Evolutionary conservation across 1,284 basidiomycete genomes (phyloP).

Genomic region (Pseudozyma pruni): DNA sequence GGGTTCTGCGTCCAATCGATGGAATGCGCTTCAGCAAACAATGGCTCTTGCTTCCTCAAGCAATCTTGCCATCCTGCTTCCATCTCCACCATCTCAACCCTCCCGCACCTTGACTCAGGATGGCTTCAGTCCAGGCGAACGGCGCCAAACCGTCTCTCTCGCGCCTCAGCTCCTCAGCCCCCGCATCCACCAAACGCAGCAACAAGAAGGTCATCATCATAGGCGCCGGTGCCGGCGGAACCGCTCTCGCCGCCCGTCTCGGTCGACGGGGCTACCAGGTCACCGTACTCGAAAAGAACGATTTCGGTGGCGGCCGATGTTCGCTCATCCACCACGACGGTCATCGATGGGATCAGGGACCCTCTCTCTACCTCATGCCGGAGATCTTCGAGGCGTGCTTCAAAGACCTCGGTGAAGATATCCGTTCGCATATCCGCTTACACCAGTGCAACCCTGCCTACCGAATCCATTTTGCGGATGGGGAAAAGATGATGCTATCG

Average conservation of each 20-base stretch:
- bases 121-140: no score
- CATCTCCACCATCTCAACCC: background rate
- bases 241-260: conserved; percentile 70
- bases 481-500: conserved; percentile 68
- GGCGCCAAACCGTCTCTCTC: conserved; percentile 23
- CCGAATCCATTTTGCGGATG: conserved; percentile 58
- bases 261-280: conserved; percentile 70
- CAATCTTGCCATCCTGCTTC: background rate
- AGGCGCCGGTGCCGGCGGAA: conserved; percentile 71
- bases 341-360: conserved; percentile 69
- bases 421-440: conserved; percentile 70
- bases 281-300: conserved; percentile 68
- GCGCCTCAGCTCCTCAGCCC: conserved; percentile 12
- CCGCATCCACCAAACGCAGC: conserved; percentile 9
- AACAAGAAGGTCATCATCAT: conserved; percentile 61
- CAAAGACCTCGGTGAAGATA: conserved; percentile 69
- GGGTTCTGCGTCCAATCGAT: background rate
- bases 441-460: conserved; percentile 60
- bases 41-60: no score
- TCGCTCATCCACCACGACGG: conserved; percentile 71
- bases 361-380: conserved; percentile 71
- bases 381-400: conserved; percentile 71
- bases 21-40: no score
- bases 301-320: conserved; percentile 71
- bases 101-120: background rate